Base-by-base conservation (phyloP, 495 filamentous ascomycete genomes). In the Talaromyces stipitatus region DNA sequence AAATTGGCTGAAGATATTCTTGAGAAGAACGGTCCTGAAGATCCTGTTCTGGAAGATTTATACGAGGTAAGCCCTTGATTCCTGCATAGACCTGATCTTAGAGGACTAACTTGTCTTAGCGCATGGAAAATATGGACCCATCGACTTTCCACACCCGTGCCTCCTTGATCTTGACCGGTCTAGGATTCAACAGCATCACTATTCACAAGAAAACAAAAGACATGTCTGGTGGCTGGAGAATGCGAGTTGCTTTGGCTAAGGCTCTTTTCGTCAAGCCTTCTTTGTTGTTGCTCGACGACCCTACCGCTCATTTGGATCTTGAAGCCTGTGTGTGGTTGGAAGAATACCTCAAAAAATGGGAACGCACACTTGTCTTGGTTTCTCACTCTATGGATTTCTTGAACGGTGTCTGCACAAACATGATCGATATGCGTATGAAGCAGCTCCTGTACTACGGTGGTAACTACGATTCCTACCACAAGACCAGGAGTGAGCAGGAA, bases 171-270 rank as follows among this genome's bases (percentile, higher is more conserved):
- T 71, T 99, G 60, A 99, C 94, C 41, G 94, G 94, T 92, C 89
- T 99, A 41, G 94, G 94, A 60, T 99, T 99, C 82, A 96, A 97
- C 85, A 96, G 97, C 77, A 71, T 62, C 27, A 99, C 94, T 28
- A 97, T 99, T 67, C 78, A 92, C 72, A 99, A 99, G 83, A 95
- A 90, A 82, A 99, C 94, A 60, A 99, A 96, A 84, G 94, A 99
- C 67, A 99, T 99, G 94, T 99, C 94, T 62, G 94, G 94, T 87
- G 94, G 94, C 60, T 99, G 94, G 94, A 84, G 95, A 78, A 99
- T 99, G 94, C 89, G 94, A 82, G 94, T 99, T 27, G 94, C 94
- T 29, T 84, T 99, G 38, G 94, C 81, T 64, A 99, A 97, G 81
- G 95, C 94, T 27, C 86, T 99, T 48, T 99, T 99, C 79, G 92